These are phyloP conservation scores for Hanseniaspora vineae DNA, from an alignment of 805 yeast genomes.

Conservation along the genomic window DNA sequence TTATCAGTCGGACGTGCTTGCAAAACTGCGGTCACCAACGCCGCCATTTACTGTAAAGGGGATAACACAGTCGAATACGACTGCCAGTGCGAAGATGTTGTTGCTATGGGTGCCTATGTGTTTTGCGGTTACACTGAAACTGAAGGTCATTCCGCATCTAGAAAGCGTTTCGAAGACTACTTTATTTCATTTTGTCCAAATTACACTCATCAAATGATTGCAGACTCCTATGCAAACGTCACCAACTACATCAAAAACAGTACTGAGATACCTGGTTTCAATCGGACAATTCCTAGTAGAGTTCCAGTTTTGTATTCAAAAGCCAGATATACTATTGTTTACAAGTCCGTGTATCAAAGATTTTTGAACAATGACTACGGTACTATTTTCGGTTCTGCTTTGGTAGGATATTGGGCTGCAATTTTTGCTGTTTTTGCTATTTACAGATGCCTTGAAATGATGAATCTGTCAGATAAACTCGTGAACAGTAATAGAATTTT, in stretches of 20 bases:
- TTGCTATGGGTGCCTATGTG: slow-evolving; percentile 21
- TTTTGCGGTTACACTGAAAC: slow-evolving; percentile 16
- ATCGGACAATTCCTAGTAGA: slow-evolving; percentile 18
- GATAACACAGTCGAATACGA: slow-evolving; percentile 12
- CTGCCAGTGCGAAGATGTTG: slow-evolving; percentile 17
- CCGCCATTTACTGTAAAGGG: slow-evolving; percentile 14
- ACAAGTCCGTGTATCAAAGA: neutral
- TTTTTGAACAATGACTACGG: slow-evolving; percentile 24
- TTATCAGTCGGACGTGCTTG: slow-evolving; percentile 9
- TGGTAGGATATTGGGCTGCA: slow-evolving; percentile 36
- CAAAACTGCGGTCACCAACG: slow-evolving; percentile 12
- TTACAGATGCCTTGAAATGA: slow-evolving; percentile 15
- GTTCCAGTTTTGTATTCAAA: slow-evolving; percentile 5
- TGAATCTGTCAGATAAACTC: slow-evolving; percentile 15
- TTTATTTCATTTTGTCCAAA: slow-evolving; percentile 20
- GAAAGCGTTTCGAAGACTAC: slow-evolving; percentile 9
- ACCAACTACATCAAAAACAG: slow-evolving; percentile 26
- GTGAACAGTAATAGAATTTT: neutral
- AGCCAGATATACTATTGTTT: neutral
- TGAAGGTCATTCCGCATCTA: slow-evolving; percentile 5
- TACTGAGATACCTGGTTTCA: slow-evolving; percentile 21
- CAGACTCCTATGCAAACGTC: slow-evolving; percentile 31
- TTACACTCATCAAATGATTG: slow-evolving; percentile 25
- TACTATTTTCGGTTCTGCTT: slow-evolving; percentile 32
- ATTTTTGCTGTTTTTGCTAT: slow-evolving; percentile 31